Base-by-base conservation (phyloP, 768 basidiomycete species). In the Postia placenta region DNA sequence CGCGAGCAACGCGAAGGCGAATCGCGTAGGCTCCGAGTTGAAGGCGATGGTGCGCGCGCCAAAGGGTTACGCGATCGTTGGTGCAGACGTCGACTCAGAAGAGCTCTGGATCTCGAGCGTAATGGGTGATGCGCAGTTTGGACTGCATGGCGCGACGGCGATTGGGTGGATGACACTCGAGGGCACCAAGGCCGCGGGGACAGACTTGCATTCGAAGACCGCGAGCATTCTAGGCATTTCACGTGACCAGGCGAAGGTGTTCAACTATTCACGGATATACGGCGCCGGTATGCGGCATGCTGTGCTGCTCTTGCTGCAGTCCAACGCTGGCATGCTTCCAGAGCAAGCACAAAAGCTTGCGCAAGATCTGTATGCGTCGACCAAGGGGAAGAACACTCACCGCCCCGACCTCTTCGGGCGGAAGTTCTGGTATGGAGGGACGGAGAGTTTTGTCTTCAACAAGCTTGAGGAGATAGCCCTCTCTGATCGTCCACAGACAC, bases 161-260 rank as follows among this genome's bases (percentile, higher is more conserved):
- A 83, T 99, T 37, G 95, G 96, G 2, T 98, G 95, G 95, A 98
- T 99, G 95, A 97, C 94, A 14, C 77, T 99, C 24, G 96, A 98
- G 65, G 94, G 96, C 1, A 95, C 94, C 14, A 98, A 98, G 67
- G 77, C 84, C 0, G 85, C 87, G 0, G 93, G 93, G 4, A 98
- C 95, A 5, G 95, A 99, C 69, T 69, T 99, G 25, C 95, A 97
- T 61, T 97, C 94, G 11, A 96, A 96, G 70, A 95, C 94, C 1
- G 96, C 95, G 11, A 80, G 69, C 50, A 98, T 98, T 60, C 72
- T 98, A 33, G 89, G 90, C 15, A 94, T 94, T 55, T 89, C 92
- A 35, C 80, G 95, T 26, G 92, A 98, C 60, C 85, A 89, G 56
- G 95, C 96, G 26, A 98, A 99, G 65, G 91, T 94, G 28, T 99